These are phyloP conservation scores for Penicillium manginii DNA, from an alignment of 495 filamentous ascomycete genomes.

Conservation along the genomic window DNA sequence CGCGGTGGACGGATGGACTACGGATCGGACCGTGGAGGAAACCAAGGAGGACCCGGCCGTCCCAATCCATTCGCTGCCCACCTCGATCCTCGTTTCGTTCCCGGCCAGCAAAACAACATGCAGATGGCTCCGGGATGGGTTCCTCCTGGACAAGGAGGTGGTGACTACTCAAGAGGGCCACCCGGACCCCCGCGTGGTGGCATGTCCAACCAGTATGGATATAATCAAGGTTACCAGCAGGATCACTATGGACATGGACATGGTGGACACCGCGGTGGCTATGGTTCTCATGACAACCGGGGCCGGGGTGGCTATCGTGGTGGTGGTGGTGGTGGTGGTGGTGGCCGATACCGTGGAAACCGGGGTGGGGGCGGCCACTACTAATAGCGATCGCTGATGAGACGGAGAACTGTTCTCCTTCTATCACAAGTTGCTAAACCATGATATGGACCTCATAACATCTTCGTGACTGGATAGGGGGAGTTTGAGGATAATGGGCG, in stretches of 20 bases:
- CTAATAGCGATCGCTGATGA: slow-evolving; percentile 17
- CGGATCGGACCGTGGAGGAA: slow-evolving; percentile 25
- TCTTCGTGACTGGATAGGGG: neutral
- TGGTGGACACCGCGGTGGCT: slow-evolving; percentile 20
- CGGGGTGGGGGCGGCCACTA: slow-evolving; percentile 32
- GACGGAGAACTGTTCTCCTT: neutral
- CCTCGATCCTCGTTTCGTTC: slow-evolving; percentile 53
- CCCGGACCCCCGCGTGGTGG: slow-evolving; percentile 48
- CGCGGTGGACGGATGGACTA: slow-evolving; percentile 60
- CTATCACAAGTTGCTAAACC: neutral
- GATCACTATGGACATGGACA: slow-evolving; percentile 27
- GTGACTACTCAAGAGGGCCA: slow-evolving; percentile 43
- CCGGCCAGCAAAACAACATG: slow-evolving; percentile 33
- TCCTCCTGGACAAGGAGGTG: slow-evolving; percentile 37
- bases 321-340: slow-evolving; percentile 29
- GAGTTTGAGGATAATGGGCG: neutral
- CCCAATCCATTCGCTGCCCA: slow-evolving; percentile 60
- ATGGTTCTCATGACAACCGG: slow-evolving; percentile 31
- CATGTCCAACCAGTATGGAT: slow-evolving; percentile 31
- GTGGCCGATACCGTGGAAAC: slow-evolving; percentile 30
- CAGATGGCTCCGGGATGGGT: slow-evolving; percentile 44
- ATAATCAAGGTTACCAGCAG: slow-evolving; percentile 34
- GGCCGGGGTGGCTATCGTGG: slow-evolving; percentile 32
- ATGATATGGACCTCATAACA: slow-evolving; percentile 8
- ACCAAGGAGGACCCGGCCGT: slow-evolving; percentile 16